Base-by-base conservation (phyloP, 768 basidiomycete species). In the Clavulina sp. region DNA sequence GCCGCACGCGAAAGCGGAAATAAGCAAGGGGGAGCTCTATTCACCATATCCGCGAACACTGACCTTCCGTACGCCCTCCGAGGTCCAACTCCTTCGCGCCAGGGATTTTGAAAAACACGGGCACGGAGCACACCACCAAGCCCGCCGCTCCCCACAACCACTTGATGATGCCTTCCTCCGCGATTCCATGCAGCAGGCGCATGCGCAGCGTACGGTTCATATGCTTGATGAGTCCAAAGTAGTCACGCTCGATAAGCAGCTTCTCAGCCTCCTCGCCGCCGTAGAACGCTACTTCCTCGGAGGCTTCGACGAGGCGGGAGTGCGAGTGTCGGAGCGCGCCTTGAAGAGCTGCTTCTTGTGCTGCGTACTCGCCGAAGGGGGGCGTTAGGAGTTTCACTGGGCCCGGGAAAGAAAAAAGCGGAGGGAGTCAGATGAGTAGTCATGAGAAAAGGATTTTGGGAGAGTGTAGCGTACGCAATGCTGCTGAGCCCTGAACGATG, bases 161-260 rank as follows among this genome's bases (percentile, higher is more conserved):
- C 66, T 99, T 97, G 60, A 96, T 81, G 41, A 99, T 80, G 2
- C 86, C 89, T 65, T 97, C 93, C 64, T 99, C 93, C 18, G 81
- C 75, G 61, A 89, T 84, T 1, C 82, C 78, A 64, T 93, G 87
- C 82, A 81, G 86, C 74, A 92, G 85, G 31, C 82, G 71, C 56
- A 83, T 78, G 26, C 74, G 68, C 58, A 92, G 70, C 1, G 92
- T 82, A 53, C 73, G 73, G 57, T 82, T 82, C 64, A 91, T 83
- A 58, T 97, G 93, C 61, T 78, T 79, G 53, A 93, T 73, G 24
- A 93, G 71, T 4, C 76, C 75, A 28, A 81, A 81, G 63, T 92
- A 96, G 57, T 85, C 84, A 46, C 86, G 73, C 64, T 96, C 92
- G 50, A 96, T 74, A 4, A 91, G 71, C 67, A 84, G 77, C 68